Evolutionary conservation across 1,284 basidiomycete genomes (phyloP).

Genomic region (Megacollybia platyphylla): DNA sequence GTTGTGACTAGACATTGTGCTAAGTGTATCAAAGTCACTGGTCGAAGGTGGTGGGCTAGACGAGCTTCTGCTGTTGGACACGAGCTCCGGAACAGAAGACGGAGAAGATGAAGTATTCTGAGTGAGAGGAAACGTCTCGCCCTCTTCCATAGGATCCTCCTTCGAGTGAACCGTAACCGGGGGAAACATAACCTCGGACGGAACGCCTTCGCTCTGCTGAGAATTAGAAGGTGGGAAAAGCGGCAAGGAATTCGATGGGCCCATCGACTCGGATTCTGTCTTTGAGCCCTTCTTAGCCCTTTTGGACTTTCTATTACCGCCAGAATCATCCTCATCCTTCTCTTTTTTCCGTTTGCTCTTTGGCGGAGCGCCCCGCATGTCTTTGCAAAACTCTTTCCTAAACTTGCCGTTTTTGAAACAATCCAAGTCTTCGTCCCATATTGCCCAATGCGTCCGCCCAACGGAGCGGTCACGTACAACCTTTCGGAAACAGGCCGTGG

Average conservation of each 20-base stretch:
- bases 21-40: conserved; percentile 22
- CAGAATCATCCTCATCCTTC: conserved; percentile 19
- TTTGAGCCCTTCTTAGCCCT: conserved; percentile 7
- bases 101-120: conserved; percentile 15
- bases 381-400: conserved; percentile 55
- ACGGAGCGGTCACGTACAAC: conserved; percentile 51
- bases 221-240: no score
- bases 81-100: conserved; percentile 44
- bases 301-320: conserved; percentile 6
- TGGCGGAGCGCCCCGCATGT: conserved; percentile 35
- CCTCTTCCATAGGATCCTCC: no score
- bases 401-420: conserved; percentile 63
- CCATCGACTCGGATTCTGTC: neutral
- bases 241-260: no score
- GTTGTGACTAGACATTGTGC: conserved; percentile 11
- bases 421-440: conserved; percentile 58
- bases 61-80: conserved; percentile 50
- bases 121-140: no score
- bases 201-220: neutral
- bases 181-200: conserved; percentile 59
- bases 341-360: conserved; percentile 24
- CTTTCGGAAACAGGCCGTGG: conserved; percentile 70
- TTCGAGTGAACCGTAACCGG: conserved; percentile 38
- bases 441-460: conserved; percentile 67
- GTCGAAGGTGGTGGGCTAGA: conserved; percentile 49